These are phyloP conservation scores for Tuctoria greenei DNA, from an alignment of 176 grass and related monocot species.

Conservation along the genomic window DNA sequence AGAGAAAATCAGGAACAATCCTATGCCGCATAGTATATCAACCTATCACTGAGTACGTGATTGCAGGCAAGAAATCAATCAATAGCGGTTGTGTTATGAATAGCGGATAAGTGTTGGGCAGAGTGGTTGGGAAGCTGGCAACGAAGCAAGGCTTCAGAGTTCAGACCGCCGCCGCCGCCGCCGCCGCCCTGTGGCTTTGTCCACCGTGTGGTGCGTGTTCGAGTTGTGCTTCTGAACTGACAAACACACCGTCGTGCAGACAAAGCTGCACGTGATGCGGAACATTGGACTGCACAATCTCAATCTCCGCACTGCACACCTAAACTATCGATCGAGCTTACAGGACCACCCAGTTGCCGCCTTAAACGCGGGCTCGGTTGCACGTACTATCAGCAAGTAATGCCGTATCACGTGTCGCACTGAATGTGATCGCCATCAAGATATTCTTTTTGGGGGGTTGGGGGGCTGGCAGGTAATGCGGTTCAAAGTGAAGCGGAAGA, in stretches of 20 bases:
- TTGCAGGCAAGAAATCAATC: background rate
- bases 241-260: background rate
- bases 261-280: background rate
- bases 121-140: background rate
- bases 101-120: no score
- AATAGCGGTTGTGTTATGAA: background rate
- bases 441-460: background rate
- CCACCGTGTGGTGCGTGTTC: background rate
- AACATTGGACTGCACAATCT: background rate
- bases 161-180: no score
- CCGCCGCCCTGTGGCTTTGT: no score
- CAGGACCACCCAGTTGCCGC: background rate
- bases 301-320: background rate
- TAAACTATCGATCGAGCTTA: background rate
- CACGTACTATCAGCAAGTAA: constrained; percentile 2
- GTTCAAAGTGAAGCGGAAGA: background rate
- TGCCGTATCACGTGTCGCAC: background rate
- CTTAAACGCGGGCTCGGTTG: background rate
- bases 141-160: no score
- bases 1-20: background rate
- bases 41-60: background rate
- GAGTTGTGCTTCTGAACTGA: background rate
- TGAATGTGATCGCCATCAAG: background rate
- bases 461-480: no score
- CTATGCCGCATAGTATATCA: background rate